A percentile compares a stretch with the other conserved stretches of the same genome.
Evolutionary conservation across 2,329 filamentous ascomycete species (phyloP).

Genomic region (Xylaria sp.): DNA sequence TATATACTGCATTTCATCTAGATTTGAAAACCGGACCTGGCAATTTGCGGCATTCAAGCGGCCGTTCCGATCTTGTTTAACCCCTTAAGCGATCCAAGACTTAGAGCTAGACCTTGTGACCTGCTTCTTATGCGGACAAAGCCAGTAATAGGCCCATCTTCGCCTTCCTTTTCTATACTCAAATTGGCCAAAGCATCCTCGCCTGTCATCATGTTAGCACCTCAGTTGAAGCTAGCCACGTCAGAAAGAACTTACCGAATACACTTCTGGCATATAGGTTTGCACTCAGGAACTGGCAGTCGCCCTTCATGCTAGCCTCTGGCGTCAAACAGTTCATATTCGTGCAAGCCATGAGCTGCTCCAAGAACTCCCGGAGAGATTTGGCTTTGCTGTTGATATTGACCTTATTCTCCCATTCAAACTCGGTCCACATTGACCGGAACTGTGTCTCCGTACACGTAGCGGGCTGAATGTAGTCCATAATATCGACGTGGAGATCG

Average conservation of each 20-base stretch:
- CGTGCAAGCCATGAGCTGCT: constrained; percentile 93
- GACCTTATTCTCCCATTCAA: constrained; percentile 99
- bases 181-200: constrained; percentile 98
- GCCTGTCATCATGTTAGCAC: constrained; percentile 60
- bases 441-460: constrained; percentile 98
- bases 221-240: background rate
- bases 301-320: constrained; percentile 93
- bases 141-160: constrained; percentile 92
- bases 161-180: constrained; percentile 96
- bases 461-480: constrained; percentile 99
- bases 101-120: constrained; percentile 92
- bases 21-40: constrained; percentile 9
- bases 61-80: constrained; percentile 76
- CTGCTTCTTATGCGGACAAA: constrained; percentile 98
- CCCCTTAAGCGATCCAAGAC: constrained; percentile 92
- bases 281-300: constrained; percentile 96
- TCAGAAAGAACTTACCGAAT: constrained; percentile 75
- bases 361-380: constrained; percentile 87
- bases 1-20: constrained; percentile 6
- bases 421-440: constrained; percentile 99
- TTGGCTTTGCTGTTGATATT: constrained; percentile 99
- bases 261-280: constrained; percentile 97
- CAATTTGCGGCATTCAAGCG: constrained; percentile 26
- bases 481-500: constrained; percentile 97
- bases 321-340: constrained; percentile 99